These are phyloP conservation scores for Phytopythium oedochilum DNA, from an alignment of 352 stramenopile species.

Conservation along the genomic window DNA sequence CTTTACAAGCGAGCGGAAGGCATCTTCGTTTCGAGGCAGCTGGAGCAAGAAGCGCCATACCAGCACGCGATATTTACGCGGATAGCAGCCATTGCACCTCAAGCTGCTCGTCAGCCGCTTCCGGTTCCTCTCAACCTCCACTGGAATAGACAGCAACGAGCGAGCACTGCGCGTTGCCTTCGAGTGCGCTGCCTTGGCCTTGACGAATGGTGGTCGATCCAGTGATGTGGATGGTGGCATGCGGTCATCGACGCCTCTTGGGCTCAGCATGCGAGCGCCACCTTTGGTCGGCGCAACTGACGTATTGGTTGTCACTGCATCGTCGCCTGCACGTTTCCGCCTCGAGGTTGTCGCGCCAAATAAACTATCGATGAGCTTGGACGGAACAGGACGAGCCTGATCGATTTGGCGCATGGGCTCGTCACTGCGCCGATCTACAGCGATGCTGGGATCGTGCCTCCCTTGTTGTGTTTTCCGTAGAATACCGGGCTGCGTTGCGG, in stretches of 20 bases:
- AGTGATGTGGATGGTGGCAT: background rate
- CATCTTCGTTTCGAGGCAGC: constrained; percentile 79
- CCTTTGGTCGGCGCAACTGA: background rate
- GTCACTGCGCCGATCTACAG: background rate
- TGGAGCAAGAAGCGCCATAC: constrained; percentile 82
- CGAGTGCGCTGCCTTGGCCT: background rate
- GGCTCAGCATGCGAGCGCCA: background rate
- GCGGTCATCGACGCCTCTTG: background rate
- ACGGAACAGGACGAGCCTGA: constrained; percentile 33
- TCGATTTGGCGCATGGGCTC: background rate
- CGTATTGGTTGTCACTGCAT: background rate
- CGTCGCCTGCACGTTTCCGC: background rate
- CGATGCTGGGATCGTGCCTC: constrained; percentile 4
- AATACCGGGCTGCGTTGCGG: constrained; percentile 40
- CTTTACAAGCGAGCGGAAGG: constrained; percentile 63
- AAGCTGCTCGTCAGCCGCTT: constrained; percentile 62
- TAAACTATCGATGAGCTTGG: constrained; percentile 69
- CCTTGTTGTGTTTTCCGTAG: background rate
- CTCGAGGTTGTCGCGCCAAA: constrained; percentile 41
- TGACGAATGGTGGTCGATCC: background rate
- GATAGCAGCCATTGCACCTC: constrained; percentile 68
- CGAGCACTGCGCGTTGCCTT: background rate
- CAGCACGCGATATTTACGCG: constrained; percentile 76
- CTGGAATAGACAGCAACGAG: background rate
- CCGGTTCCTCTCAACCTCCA: constrained; percentile 52